phyloP scores from a whole-genome alignment of 2,329 filamentous ascomycete species.

The Claviceps sorghi region DNA sequence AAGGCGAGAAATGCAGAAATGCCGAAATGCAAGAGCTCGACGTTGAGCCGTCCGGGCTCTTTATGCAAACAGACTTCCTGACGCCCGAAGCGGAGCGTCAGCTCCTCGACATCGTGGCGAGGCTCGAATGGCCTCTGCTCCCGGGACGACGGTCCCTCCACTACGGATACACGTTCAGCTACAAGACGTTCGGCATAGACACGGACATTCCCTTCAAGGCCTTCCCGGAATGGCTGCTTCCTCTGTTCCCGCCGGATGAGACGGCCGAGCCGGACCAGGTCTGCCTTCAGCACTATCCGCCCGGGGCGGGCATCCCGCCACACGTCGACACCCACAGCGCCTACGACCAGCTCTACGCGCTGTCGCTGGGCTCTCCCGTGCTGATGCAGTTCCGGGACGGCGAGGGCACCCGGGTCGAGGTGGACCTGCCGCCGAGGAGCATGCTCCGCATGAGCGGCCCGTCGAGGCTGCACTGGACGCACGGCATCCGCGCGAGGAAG shows the following conservation, averaged over 20 bases:
- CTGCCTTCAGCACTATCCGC: constrained; percentile 45
- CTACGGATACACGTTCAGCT: constrained; percentile 43
- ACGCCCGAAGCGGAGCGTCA: constrained; percentile 27
- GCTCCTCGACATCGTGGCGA: constrained; percentile 20
- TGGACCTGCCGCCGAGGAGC: constrained; percentile 33
- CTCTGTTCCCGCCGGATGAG: constrained; percentile 31
- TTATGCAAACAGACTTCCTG: constrained; percentile 34
- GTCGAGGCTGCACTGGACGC: constrained; percentile 38
- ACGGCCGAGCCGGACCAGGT: constrained; percentile 38
- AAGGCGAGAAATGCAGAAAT: background rate
- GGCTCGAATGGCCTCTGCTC: constrained; percentile 3
- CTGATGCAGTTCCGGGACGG: constrained; percentile 29
- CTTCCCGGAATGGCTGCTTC: constrained; percentile 36
- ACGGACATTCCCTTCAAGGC: constrained; percentile 28
- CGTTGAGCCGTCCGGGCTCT: constrained; percentile 21
- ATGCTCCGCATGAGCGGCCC: constrained; percentile 38
- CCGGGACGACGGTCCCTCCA: constrained; percentile 17
- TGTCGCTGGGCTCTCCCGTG: constrained; percentile 27
- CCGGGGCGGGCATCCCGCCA: constrained; percentile 44
- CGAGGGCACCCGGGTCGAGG: constrained; percentile 19
- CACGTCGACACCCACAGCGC: constrained; percentile 42
- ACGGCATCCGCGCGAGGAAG: constrained; percentile 39
- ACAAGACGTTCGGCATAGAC: constrained; percentile 41
- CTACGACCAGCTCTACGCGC: constrained; percentile 29
- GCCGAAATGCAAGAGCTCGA: constrained; percentile 13